phyloP scores from a whole-genome alignment of 352 stramenopile genomes.

The Phytophthora melonis region DNA sequence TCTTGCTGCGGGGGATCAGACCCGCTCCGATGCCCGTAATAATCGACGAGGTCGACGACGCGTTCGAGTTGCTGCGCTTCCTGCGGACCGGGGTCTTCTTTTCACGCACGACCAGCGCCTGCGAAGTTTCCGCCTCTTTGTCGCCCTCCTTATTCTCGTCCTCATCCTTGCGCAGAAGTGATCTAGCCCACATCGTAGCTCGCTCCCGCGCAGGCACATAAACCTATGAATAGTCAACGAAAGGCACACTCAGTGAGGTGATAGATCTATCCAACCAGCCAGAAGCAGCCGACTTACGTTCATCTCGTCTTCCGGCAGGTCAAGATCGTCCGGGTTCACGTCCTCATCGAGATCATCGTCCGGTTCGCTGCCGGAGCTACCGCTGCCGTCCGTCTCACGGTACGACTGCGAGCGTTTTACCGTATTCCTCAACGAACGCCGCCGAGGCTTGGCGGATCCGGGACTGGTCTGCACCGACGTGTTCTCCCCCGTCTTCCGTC shows the following conservation, averaged over 20 bases:
- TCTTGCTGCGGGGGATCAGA: slow-evolving; percentile 50
- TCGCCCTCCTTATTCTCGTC: slow-evolving; percentile 24
- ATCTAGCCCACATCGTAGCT: slow-evolving; percentile 79
- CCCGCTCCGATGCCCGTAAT: slow-evolving; percentile 39
- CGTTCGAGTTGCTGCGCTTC: slow-evolving; percentile 68
- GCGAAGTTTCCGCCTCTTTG: slow-evolving; percentile 14
- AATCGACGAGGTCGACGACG: slow-evolving; percentile 55
- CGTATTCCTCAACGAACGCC: slow-evolving; percentile 47
- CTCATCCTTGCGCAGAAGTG: slow-evolving; percentile 60
- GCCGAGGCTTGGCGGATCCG: slow-evolving; percentile 13
- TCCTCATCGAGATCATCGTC: slow-evolving; percentile 55
- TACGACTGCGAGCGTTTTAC: slow-evolving; percentile 61
- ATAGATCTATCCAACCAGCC: background rate
- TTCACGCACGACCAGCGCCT: slow-evolving; percentile 36
- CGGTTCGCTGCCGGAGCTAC: slow-evolving; percentile 43
- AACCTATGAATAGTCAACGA: slow-evolving; percentile 34
- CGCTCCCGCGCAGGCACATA: slow-evolving; percentile 79
- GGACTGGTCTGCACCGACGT: slow-evolving; percentile 14
- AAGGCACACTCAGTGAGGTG: background rate
- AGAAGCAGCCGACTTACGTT: slow-evolving; percentile 34
- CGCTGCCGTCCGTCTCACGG: slow-evolving; percentile 38
- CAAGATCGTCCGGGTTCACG: slow-evolving; percentile 51
- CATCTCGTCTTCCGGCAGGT: slow-evolving; percentile 52
- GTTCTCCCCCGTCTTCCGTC: slow-evolving; percentile 32
- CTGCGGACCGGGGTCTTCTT: slow-evolving; percentile 49